phyloP scores from a whole-genome alignment of 2,329 filamentous ascomycete species.

The Orbilia oligospora region DNA sequence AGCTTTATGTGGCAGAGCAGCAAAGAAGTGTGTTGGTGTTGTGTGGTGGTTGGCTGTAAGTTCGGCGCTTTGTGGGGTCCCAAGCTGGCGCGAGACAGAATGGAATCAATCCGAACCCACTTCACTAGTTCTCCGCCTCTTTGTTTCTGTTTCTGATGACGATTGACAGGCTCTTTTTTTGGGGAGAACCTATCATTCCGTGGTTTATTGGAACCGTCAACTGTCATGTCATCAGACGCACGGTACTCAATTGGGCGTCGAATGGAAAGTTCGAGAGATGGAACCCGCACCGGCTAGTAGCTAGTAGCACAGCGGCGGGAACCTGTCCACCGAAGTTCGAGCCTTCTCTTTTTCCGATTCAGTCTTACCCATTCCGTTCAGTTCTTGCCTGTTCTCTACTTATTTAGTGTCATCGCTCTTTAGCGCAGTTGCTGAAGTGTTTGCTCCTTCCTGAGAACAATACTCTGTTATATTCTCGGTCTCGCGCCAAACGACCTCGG shows the following conservation, averaged over 20 bases:
- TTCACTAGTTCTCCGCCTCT: slow-evolving; percentile 21
- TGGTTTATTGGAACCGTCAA: slow-evolving; percentile 19
- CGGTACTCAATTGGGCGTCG: not conserved
- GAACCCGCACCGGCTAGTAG: no score
- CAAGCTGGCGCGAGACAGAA: slow-evolving; percentile 19
- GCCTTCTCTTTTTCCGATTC: slow-evolving; percentile 1
- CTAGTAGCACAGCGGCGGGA: not conserved
- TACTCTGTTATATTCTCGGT: slow-evolving; percentile 18
- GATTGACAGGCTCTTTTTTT: slow-evolving; percentile 2
- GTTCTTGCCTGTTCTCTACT: slow-evolving; percentile 3
- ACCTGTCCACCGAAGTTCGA: not conserved
- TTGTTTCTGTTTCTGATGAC: slow-evolving; percentile 27
- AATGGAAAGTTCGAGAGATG: not conserved
- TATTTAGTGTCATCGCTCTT: slow-evolving; percentile 1
- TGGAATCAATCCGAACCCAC: slow-evolving; percentile 19
- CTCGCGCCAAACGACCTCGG: slow-evolving; percentile 1
- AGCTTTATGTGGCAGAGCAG: slow-evolving; percentile 1
- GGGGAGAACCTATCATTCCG: not conserved
- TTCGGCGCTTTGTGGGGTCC: slow-evolving; percentile 42
- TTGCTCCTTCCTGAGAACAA: slow-evolving; percentile 21
- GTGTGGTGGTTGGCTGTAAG: slow-evolving; percentile 46
- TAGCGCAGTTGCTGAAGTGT: not conserved
- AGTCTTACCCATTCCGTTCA: slow-evolving; percentile 3
- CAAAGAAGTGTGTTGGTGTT: slow-evolving; percentile 57
- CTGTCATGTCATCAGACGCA: slow-evolving; percentile 3